These are phyloP conservation scores for Pseudozyma sp. DNA, from an alignment of 1,284 basidiomycete species.

Conservation along the genomic window DNA sequence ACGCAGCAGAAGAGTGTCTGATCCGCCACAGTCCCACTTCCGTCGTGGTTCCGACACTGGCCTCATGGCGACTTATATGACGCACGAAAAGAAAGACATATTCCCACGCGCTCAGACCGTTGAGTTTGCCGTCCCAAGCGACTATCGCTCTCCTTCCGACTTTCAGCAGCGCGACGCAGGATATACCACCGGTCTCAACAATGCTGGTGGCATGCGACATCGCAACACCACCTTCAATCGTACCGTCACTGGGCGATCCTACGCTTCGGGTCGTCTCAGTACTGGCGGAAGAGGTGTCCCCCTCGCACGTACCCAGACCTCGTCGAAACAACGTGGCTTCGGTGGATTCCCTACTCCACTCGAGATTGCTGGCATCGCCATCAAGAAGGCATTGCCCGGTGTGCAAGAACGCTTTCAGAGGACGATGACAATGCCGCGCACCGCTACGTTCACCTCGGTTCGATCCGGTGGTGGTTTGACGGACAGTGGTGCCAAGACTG, in stretches of 20 bases:
- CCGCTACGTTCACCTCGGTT: constrained; percentile 74
- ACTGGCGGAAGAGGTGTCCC: constrained; percentile 56
- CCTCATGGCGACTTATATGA: constrained; percentile 10
- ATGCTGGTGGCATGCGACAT: constrained; percentile 21
- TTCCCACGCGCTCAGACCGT: constrained; percentile 75
- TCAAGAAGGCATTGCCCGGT: constrained; percentile 48
- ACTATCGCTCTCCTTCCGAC: constrained; percentile 29
- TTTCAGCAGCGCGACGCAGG: constrained; percentile 11
- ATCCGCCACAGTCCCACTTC: constrained; percentile 38
- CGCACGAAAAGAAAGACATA: constrained; percentile 50
- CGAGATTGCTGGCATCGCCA: constrained; percentile 74
- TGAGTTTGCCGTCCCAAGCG: constrained; percentile 72
- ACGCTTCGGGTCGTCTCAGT: constrained; percentile 35
- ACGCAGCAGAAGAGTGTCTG: constrained; percentile 44
- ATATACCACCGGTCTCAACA: constrained; percentile 27
- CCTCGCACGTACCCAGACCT: constrained; percentile 69
- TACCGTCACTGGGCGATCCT: constrained; percentile 49
- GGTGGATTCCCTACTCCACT: constrained; percentile 91
- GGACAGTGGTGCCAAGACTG: constrained; percentile 66
- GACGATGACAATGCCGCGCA: constrained; percentile 76
- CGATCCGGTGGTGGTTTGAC: constrained; percentile 66
- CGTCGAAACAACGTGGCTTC: constrained; percentile 73
- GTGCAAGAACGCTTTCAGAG: constrained; percentile 54
- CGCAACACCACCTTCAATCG: constrained; percentile 35
- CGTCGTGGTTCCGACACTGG: constrained; percentile 54